These are phyloP conservation scores for Pachyrhizus erosus DNA, from an alignment of 306 rosid species.

Conservation along the genomic window DNA sequence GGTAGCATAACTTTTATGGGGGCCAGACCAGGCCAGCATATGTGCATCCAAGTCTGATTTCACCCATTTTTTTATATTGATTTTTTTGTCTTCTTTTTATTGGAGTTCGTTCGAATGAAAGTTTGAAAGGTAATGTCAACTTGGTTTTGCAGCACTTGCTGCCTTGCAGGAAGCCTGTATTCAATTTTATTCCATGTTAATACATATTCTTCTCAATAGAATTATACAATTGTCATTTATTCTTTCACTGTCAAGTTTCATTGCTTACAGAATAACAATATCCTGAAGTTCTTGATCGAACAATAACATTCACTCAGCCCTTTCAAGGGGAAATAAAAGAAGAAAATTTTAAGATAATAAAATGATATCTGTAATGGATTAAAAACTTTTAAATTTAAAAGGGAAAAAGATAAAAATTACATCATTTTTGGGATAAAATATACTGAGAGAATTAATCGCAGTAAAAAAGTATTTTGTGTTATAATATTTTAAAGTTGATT, in stretches of 20 bases:
- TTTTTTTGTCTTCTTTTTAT: constrained; percentile 33
- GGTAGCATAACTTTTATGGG: constrained; percentile 34
- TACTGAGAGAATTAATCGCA: too few relatives aligned
- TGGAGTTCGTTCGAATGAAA: constrained; percentile 48
- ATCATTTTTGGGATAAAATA: too few relatives aligned
- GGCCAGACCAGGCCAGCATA: constrained; percentile 55
- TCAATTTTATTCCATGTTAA: constrained; percentile 50
- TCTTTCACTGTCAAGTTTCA: constrained; percentile 23
- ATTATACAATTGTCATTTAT: constrained; percentile 45
- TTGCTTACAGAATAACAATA: neutral
- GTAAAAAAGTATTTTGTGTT: too few relatives aligned
- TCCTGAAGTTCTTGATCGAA: neutral
- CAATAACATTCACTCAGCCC: neutral
- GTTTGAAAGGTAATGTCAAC: constrained; percentile 44
- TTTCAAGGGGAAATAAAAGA: neutral
- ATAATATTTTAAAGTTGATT: too few relatives aligned
- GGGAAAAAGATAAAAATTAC: too few relatives aligned
- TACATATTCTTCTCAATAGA: constrained; percentile 60
- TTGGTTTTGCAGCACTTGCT: constrained; percentile 37
- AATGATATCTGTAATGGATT: too few relatives aligned
- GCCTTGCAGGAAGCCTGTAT: constrained; percentile 61
- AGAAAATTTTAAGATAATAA: neutral
- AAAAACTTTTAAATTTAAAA: too few relatives aligned
- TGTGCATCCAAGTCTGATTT: constrained; percentile 51
- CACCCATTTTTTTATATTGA: constrained; percentile 43